Conservation (phyloP, 2,329 filamentous ascomycete species). For the Blastomyces emzantsi region DNA sequence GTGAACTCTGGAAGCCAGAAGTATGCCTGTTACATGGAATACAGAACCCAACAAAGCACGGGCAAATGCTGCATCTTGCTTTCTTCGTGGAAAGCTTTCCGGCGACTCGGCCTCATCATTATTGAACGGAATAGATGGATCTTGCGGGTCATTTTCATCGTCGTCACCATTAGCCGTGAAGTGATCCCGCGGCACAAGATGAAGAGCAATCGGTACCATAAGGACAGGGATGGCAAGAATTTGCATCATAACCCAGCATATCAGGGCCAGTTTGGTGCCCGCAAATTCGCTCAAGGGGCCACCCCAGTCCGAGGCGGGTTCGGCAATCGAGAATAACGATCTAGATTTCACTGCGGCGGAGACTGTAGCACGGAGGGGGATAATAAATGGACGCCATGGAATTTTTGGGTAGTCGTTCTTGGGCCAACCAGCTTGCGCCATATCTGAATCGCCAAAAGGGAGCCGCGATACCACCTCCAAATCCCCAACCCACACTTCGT, state of each 20-base stretch:
- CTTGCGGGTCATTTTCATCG: not conserved
- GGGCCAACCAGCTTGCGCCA: constrained; percentile 31
- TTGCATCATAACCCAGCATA: constrained; percentile 12
- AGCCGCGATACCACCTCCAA: constrained; percentile 32
- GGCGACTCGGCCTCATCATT: not conserved
- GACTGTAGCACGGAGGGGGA: constrained; percentile 21
- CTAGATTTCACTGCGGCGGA: constrained; percentile 8
- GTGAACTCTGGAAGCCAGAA: not conserved
- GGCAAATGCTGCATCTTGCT: not conserved
- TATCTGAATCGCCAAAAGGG: constrained; percentile 32
- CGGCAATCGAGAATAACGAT: not conserved
- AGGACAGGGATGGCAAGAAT: constrained; percentile 4
- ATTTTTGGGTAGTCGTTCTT: constrained; percentile 28
- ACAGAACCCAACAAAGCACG: constrained; percentile 6
- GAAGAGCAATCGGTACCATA: constrained; percentile 7
- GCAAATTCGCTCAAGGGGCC: not conserved
- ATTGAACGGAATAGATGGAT: not conserved
- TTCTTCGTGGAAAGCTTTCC: not conserved
- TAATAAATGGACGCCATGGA: constrained; percentile 34
- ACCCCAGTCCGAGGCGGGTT: not conserved
- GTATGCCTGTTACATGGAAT: not conserved
- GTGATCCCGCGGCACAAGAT: not conserved
- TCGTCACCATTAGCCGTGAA: not conserved
- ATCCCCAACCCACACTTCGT: constrained; percentile 31
- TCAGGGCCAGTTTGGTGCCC: not conserved